phyloP scores from a whole-genome alignment of 345 rosid species.

The Aquilaria yunnanensis region DNA sequence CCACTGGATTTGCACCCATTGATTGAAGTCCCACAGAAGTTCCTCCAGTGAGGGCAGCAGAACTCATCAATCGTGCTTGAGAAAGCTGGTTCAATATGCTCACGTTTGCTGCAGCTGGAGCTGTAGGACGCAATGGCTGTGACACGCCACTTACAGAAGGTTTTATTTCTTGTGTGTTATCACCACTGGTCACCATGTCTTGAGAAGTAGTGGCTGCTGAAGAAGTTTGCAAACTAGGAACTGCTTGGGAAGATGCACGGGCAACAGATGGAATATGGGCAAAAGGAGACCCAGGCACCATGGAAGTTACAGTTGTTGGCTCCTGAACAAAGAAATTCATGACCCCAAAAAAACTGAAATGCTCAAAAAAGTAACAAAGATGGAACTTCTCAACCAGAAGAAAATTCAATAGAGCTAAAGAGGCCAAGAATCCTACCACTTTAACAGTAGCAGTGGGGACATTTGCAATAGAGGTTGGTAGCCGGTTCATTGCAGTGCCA shows the following conservation, averaged over 20 bases:
- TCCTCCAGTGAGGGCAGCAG: conserved; percentile 85
- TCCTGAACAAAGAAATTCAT: conserved; percentile 43
- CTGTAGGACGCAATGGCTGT: conserved; percentile 59
- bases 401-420: neutral
- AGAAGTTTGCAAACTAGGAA: conserved; percentile 72
- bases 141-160: conserved; percentile 69
- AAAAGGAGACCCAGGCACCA: conserved; percentile 56
- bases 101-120: conserved; percentile 79
- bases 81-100: conserved; percentile 86
- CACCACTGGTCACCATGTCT: conserved; percentile 56
- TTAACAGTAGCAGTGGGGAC: conserved; percentile 78
- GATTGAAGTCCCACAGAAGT: conserved; percentile 70
- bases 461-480: conserved; percentile 61
- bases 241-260: conserved; percentile 72
- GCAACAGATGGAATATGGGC: conserved; percentile 64
- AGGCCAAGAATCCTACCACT: conserved; percentile 58
- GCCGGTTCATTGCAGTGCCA: conserved; percentile 60
- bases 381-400: conserved; percentile 8
- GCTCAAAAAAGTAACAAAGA: conserved; percentile 9
- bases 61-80: conserved; percentile 85
- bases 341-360: conserved; percentile 4
- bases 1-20: conserved; percentile 76
- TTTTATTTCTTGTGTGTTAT: conserved; percentile 65
- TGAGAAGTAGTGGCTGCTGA: conserved; percentile 72
- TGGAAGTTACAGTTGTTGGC: conserved; percentile 74